Percentiles rank a stretch among this genome's conserved stretches.
Evolutionary conservation across 176 grass and related monocot genomes (phyloP).

Genomic region (Carex pumila): DNA sequence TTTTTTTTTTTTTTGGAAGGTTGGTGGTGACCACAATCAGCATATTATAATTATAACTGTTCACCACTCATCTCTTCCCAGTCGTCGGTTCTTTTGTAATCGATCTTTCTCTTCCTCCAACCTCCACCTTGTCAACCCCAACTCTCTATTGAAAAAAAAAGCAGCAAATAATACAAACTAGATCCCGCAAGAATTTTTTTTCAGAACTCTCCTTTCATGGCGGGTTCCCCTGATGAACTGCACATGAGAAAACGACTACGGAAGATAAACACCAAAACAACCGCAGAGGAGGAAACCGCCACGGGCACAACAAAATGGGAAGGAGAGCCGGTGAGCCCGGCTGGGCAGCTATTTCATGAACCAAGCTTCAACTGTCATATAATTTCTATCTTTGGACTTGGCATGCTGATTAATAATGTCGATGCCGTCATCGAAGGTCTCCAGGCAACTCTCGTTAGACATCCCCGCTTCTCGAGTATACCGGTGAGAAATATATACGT

Average conservation of each 20-base stretch:
- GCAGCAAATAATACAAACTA: background rate
- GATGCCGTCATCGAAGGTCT: conserved; percentile 38
- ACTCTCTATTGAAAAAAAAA: background rate
- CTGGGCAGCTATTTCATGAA: conserved; percentile 70
- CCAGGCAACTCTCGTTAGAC: conserved; percentile 45
- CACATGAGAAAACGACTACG: background rate
- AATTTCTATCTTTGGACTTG: conserved; percentile 49
- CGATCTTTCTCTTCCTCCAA: background rate
- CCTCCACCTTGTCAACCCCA: background rate
- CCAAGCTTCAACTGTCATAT: conserved; percentile 72
- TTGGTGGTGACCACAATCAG: background rate
- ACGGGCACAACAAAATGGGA: background rate
- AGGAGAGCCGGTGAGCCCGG: conserved; percentile 62
- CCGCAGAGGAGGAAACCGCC: background rate
- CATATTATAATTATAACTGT: background rate
- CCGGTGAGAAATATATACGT: conserved; percentile 32
- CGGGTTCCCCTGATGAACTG: background rate
- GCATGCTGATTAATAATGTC: conserved; percentile 25
- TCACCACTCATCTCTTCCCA: background rate
- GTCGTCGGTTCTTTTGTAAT: background rate
- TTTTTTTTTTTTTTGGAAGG: no score
- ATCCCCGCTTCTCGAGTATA: conserved; percentile 85
- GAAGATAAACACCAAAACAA: background rate
- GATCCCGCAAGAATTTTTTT: no score
- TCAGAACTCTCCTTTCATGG: background rate